Evolutionary conservation across 1,284 basidiomycete genomes (phyloP).

Genomic region (Phellopilus nigrolimitatus): DNA sequence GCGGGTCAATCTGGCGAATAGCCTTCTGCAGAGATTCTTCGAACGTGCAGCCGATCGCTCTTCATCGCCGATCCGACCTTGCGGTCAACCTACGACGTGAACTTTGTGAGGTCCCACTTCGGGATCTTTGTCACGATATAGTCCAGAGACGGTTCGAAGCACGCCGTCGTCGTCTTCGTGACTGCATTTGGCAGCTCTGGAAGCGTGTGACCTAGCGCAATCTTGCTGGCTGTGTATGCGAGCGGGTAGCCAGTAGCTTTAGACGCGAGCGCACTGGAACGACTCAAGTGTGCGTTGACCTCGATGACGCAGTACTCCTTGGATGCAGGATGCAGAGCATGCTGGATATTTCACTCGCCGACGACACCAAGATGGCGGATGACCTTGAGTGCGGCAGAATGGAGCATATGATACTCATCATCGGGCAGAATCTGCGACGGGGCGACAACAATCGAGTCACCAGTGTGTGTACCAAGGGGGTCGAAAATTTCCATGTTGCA

Average conservation of each 20-base stretch:
- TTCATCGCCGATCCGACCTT: no score
- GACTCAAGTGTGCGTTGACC: constrained; percentile 96
- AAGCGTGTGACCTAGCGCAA: no score
- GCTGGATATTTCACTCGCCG: constrained; percentile 99
- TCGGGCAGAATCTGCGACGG: constrained; percentile 98
- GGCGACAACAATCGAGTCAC: constrained; percentile 98
- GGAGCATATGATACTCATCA: constrained; percentile 98
- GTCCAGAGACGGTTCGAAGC: constrained; percentile 99
- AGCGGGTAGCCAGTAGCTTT: no score
- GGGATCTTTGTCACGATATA: constrained; percentile 99
- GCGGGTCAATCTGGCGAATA: constrained; percentile 94
- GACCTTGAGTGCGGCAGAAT: constrained; percentile 95
- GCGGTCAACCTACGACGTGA: no score
- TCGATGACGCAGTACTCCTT: constrained; percentile 98
- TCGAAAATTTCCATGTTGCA: constrained; percentile 99
- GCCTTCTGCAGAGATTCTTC: constrained; percentile 99
- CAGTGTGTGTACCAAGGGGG: constrained; percentile 98
- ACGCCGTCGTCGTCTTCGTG: constrained; percentile 99
- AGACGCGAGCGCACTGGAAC: constrained; percentile 96
- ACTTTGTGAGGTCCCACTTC: no score
- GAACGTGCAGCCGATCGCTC: constrained; percentile 97
- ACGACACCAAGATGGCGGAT: constrained; percentile 95
- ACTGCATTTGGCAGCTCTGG: no score
- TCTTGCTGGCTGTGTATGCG: no score
- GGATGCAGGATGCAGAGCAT: constrained; percentile 91